Base-by-base conservation (phyloP, 805 yeast species). In the Metschnikowia aberdeeniae region DNA sequence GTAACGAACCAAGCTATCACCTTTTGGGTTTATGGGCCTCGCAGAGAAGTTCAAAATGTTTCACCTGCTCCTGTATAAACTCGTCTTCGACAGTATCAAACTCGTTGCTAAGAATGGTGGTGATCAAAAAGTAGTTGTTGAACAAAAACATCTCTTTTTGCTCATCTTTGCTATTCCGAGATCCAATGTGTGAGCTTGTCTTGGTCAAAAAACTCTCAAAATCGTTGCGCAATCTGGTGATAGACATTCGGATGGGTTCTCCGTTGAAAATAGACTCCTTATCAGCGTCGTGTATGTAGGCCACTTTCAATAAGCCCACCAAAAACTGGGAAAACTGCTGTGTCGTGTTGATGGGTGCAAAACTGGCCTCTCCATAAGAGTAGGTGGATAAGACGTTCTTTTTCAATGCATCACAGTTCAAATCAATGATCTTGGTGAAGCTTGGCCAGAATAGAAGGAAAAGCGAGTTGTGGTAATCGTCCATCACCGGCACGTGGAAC, bases 371-470 rank as follows among this genome's bases (percentile, higher is more conserved):
- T 10, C 60, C 45, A 24, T 56, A 59, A 27, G 60, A 54, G 14
- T 55, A 53, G 6, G 57, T 51, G 26, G 30, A 28, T 47, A 53
- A 70, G 39, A 62, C 62, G 13, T 76, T 76, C 42, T 72, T 77
- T 50, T 84, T 82, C 61, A 89, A 67, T 40, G 82, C 78, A 17
- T 81, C 85, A 55, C 96, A 84, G 55, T 92, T 87, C 29, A 78
- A 66, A 60, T 89, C 97, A 34, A 90, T 76, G 29, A 88, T 70
- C 37, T 72, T 74, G 56, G 89, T 90, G 57, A 90, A 86, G 47
- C 77, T 80, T 0, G 97, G 96, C 98, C 98, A 93, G 36, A 92
- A 66, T 3, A 76, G 62, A 42, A 88, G 77, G 49, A 82, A 63
- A 50, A 85, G 80, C 12, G 78, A 70, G 54, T 85, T 81, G 51